Base-by-base conservation (phyloP, 2,329 filamentous ascomycete species). In the Claviceps cyperi region DNA sequence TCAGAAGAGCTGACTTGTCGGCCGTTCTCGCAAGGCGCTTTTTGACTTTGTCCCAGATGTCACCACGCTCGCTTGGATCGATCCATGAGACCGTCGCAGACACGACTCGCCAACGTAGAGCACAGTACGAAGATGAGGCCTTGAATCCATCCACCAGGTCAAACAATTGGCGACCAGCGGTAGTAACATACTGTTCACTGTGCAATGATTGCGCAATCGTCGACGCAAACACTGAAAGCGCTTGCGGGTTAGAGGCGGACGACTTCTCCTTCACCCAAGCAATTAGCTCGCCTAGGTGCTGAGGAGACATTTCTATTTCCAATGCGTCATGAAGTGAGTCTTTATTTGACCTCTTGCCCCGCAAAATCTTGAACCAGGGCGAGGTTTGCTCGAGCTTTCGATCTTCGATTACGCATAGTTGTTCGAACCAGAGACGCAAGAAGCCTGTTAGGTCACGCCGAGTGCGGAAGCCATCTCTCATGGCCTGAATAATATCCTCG, bases 361-460 rank as follows among this genome's bases (percentile, higher is more conserved):
- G 57, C 4, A 56, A 57, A 9, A 64, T 54, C 3, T 54, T 54
- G 21, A 64, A 60, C 67, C 68, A 70, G 0, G 65, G 63, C 1
- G 62, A 66, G 6, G 46, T 56, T 44, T 36, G 14, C 35, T 56
- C 55, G 15, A 55, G 51, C 17, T 63, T 58, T 38, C 59, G 56
- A 43, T 60, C 56, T 50, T 69, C 64, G 15, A 62, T 58, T 14
- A 64, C 58, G 38, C 61, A 64, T 1, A 75, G 62, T 50, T 72
- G 66, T 41, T 63, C 57, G 46, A 66, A 71, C 74, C 74, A 77
- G 2, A 69, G 58, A 46, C 66, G 66, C 52, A 76, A 52, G 50
- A 76, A 77, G 5, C 65, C 62, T 0, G 70, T 59, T 13, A 76
- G 58, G 50, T 70, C 68, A 48, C 72, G 69, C 11, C 64, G 66